Percentiles rank a stretch among this genome's conserved stretches.
These are phyloP conservation scores for Coccomyxa sp. DNA, from an alignment of 139 green algal species.

Conservation along the genomic window DNA sequence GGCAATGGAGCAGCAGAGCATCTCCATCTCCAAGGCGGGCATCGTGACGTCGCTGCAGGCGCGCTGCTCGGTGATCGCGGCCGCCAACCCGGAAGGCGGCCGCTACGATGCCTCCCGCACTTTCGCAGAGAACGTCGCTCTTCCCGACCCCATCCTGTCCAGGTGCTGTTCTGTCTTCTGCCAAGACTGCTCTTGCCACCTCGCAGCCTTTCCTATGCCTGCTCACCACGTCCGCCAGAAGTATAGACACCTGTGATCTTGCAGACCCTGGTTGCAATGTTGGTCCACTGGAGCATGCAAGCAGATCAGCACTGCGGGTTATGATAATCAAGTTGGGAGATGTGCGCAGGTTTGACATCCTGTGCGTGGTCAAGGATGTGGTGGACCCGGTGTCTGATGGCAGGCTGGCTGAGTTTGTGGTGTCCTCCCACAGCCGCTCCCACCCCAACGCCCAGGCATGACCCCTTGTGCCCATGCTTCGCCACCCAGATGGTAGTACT, in stretches of 20 bases:
- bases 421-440: conserved; percentile 70
- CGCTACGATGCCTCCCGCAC: conserved; percentile 89
- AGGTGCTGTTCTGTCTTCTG: conserved; percentile 42
- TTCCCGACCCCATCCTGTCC: conserved; percentile 97
- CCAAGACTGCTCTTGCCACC: background rate
- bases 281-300: too few species aligned
- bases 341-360: conserved; percentile 83
- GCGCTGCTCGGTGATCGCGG: conserved; percentile 92
- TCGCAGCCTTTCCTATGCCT: background rate
- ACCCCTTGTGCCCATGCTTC: background rate
- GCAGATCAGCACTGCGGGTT: too few species aligned
- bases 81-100: conserved; percentile 93
- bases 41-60: conserved; percentile 84
- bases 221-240: background rate
- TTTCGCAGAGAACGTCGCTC: conserved; percentile 85
- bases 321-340: background rate
- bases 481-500: background rate
- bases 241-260: background rate
- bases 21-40: conserved; percentile 98
- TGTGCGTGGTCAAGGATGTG: conserved; percentile 94
- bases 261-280: too few species aligned
- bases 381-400: conserved; percentile 91
- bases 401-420: conserved; percentile 90
- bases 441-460: conserved; percentile 62
- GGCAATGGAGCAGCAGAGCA: conserved; percentile 99